These are phyloP conservation scores for Gaertneriomyces sp. DNA, from an alignment of 192 early-diverging fungal genomes.

Conservation along the genomic window DNA sequence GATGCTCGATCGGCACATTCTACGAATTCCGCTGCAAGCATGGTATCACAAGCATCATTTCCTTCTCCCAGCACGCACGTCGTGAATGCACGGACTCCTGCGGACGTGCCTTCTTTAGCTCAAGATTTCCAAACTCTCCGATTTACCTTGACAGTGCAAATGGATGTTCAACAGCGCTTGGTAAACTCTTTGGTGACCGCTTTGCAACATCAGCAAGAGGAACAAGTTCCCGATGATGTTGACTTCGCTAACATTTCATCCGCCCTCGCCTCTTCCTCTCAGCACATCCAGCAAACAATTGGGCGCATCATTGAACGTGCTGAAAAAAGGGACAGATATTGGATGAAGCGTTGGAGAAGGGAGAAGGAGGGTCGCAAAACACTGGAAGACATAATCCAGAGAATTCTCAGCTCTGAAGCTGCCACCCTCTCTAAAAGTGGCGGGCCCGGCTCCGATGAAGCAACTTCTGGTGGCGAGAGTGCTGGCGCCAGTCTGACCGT, in stretches of 20 bases:
- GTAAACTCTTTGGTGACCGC: slow-evolving; percentile 24
- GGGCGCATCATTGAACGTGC: slow-evolving; percentile 11
- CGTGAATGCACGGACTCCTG: no score
- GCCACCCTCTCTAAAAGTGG: neutral
- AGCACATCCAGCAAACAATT: slow-evolving; percentile 27
- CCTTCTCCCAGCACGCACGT: no score
- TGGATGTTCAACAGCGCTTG: slow-evolving; percentile 34
- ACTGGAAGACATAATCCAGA: slow-evolving; percentile 36
- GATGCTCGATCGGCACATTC: no score
- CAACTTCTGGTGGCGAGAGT: neutral
- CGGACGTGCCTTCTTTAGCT: no score
- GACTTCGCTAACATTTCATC: slow-evolving; percentile 18
- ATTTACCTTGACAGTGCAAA: slow-evolving; percentile 30
- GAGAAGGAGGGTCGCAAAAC: slow-evolving; percentile 31
- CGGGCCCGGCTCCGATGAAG: neutral
- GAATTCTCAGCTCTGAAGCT: slow-evolving; percentile 22
- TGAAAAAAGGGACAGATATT: slow-evolving; percentile 24
- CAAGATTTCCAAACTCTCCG: slow-evolving; percentile 22
- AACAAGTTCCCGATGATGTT: neutral
- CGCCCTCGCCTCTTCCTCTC: slow-evolving; percentile 24
- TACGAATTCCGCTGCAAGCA: no score
- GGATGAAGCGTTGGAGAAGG: slow-evolving; percentile 19
- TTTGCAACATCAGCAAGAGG: neutral
- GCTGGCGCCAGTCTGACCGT: neutral
- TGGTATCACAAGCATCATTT: no score